These are phyloP conservation scores for Ceratocystis harringtonii DNA, from an alignment of 2,329 filamentous ascomycete species.

Conservation along the genomic window DNA sequence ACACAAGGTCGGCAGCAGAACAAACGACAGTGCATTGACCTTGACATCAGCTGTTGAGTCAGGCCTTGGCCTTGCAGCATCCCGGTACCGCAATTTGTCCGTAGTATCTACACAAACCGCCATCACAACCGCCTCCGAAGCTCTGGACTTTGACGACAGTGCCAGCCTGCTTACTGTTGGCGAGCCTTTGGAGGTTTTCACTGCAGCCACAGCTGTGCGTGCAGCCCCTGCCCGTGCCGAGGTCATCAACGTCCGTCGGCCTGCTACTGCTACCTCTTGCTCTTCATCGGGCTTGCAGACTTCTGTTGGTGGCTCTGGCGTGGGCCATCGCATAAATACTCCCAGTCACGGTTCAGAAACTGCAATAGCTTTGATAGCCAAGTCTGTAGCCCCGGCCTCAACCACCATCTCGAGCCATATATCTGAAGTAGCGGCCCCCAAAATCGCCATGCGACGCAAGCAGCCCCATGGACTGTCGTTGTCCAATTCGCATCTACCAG, in stretches of 20 bases:
- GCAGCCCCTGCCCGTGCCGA: conserved; percentile 13
- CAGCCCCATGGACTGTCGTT: not conserved
- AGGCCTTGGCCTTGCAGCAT: conserved; percentile 3
- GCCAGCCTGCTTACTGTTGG: conserved; percentile 8
- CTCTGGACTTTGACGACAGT: conserved; percentile 4
- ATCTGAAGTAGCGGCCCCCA: not conserved
- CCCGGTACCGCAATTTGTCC: not conserved
- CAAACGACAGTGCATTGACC: not conserved
- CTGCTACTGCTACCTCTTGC: not conserved
- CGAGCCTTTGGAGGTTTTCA: conserved; percentile 9
- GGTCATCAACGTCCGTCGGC: conserved; percentile 14
- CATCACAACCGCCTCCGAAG: not conserved
- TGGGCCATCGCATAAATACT: not conserved
- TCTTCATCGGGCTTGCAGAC: not conserved
- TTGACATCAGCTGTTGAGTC: not conserved
- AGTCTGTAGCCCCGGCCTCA: not conserved
- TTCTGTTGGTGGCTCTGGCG: not conserved
- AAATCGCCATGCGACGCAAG: not conserved
- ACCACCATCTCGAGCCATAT: not conserved
- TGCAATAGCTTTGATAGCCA: not conserved
- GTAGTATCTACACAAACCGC: not conserved
- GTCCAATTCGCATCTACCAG: not conserved
- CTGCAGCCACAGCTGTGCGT: conserved; percentile 11
- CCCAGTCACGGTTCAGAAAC: not conserved
- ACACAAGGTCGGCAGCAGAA: not conserved